phyloP scores from a whole-genome alignment of 306 rosid genomes.

The Acacia acuminata region DNA sequence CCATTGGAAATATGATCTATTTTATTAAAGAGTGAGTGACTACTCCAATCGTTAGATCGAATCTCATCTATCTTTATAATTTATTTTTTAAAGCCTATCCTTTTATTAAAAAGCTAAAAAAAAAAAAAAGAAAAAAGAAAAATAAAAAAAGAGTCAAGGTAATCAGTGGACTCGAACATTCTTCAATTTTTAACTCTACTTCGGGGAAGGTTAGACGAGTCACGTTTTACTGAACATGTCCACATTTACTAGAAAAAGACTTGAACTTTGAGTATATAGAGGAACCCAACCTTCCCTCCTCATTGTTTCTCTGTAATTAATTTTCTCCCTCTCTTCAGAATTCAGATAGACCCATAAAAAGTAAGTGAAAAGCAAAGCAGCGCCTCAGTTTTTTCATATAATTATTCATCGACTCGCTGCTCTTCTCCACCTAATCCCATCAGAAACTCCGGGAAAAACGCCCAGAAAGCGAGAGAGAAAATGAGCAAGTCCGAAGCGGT shows the following conservation, averaged over 20 bases:
- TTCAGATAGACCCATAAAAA: constrained; percentile 17
- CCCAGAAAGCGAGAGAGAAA: neutral
- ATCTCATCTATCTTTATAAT: too few species aligned
- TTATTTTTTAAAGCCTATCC: too few species aligned
- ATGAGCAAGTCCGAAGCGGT: neutral
- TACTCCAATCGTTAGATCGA: too few species aligned
- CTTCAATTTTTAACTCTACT: neutral
- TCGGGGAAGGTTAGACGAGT: constrained; percentile 1
- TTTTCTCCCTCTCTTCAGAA: neutral
- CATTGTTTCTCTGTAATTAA: neutral
- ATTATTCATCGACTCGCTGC: constrained; percentile 29
- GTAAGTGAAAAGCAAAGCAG: constrained; percentile 50
- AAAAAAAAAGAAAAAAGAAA: too few species aligned
- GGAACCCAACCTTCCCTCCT: constrained; percentile 23
- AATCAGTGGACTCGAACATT: too few species aligned
- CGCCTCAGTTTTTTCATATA: neutral
- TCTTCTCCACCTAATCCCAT: constrained; percentile 49
- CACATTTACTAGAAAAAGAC: neutral
- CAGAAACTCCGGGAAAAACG: neutral
- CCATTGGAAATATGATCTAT: too few species aligned
- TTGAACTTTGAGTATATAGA: neutral
- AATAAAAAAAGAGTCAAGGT: too few species aligned
- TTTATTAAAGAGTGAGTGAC: too few species aligned
- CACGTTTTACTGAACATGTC: neutral
- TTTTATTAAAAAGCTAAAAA: too few species aligned